Base-by-base conservation (phyloP, 2,329 filamentous ascomycete genomes). In the Pestalotiopsis sp. region DNA sequence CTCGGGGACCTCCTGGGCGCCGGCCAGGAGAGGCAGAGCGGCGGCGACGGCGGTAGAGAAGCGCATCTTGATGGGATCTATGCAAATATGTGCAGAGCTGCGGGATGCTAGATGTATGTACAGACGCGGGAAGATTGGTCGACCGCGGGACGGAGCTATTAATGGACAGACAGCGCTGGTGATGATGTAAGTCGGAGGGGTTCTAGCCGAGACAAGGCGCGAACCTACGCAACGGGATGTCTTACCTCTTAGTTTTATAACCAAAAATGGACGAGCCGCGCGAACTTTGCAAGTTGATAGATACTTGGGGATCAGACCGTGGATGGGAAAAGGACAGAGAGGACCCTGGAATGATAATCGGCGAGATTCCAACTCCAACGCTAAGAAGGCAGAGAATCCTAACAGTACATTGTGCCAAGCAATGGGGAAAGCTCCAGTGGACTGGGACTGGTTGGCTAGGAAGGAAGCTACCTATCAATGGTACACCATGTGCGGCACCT, bases 21-120 rank as follows among this genome's bases (percentile, higher is more conserved):
- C 82, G 63, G 82, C 84, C 72, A 91, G 81, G 17, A 88, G 80
- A 73, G 89, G 88, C 77, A 91, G 82, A 62, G 85, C 85, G 66
- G 87, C 75, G 67, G 85, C 73, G 72, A 84, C 78, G 68, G 84
- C 80, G 64, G 80, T 76, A 68, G 87, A 86, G 81, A 91, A 85
- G 77, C 87, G 89, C 89, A 91, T 91, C 70, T 73, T 84, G 77
- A 66, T 68, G 69, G 68, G 69, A 64, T 60, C 56, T 58, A 23
- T 65, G 66, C 13, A 27, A 65, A 36, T 36, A 36, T 36, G 31
- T 36, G 31, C 31, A 36, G 31, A 6, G 31, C 31, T 36, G 7
- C 31, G 31, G 31, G 31, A 36, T 36, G 66, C 68, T 70, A 69
- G 69, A 65, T 58, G 63, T 56, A 20, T 66, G 65, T 17, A 25